Evolutionary conservation across 139 green algal genomes (phyloP).

Genomic region (Volvox reticuliferus): DNA sequence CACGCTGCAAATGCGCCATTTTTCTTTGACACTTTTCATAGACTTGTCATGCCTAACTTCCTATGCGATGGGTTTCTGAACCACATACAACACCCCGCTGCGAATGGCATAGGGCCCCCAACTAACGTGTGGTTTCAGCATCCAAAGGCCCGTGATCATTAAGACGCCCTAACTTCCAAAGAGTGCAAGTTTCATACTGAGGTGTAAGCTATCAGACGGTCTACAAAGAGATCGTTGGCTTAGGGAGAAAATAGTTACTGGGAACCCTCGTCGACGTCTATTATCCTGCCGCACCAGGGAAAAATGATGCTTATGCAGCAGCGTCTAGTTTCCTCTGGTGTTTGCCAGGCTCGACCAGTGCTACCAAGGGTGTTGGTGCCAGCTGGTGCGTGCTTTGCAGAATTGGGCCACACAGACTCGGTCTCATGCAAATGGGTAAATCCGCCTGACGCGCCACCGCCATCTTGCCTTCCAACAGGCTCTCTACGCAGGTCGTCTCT

Average conservation of each 20-base stretch:
- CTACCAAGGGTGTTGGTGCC: constrained; percentile 12
- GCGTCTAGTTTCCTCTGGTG: background rate
- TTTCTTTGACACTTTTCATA: background rate
- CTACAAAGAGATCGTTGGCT: no score
- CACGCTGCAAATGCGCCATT: constrained; percentile 14
- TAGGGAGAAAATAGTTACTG: background rate
- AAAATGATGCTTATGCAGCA: constrained; percentile 33
- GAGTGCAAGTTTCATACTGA: no score
- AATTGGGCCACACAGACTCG: background rate
- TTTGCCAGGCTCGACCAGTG: background rate
- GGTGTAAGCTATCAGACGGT: no score
- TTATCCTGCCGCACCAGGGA: background rate
- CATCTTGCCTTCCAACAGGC: background rate
- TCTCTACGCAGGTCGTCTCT: background rate
- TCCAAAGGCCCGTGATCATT: background rate
- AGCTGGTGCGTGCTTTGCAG: constrained; percentile 6
- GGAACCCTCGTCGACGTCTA: background rate
- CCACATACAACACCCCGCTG: background rate
- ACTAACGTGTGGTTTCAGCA: background rate
- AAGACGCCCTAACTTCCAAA: no score
- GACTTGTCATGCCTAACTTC: background rate
- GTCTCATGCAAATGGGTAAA: background rate
- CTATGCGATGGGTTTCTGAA: background rate
- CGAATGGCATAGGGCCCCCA: background rate
- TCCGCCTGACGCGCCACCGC: background rate